Conservation (phyloP, 257 asterid genomes). For the Solanum virginianum region DNA sequence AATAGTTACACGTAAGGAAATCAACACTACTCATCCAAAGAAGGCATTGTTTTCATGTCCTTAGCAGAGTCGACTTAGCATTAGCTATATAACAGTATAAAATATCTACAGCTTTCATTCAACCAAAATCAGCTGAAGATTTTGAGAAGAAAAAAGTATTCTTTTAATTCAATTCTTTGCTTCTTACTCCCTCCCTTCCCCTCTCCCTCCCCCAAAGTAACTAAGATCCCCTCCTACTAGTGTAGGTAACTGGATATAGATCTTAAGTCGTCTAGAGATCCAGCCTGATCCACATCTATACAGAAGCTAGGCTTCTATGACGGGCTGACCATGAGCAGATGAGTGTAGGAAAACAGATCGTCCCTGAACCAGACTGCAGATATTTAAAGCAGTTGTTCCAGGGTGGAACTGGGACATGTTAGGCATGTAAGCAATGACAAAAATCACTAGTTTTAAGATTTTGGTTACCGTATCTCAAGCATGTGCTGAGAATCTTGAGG, state of each 20-base stretch:
- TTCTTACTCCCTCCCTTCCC: neutral
- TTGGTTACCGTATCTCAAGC: neutral
- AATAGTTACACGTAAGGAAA: neutral
- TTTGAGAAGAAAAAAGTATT: neutral
- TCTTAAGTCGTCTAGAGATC: too few species aligned
- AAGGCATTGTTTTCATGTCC: neutral
- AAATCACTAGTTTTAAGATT: neutral
- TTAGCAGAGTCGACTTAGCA: neutral
- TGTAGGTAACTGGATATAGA: neutral
- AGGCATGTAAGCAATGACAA: neutral
- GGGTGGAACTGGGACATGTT: neutral
- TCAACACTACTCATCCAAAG: neutral
- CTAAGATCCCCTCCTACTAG: neutral
- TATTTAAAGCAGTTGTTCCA: neutral
- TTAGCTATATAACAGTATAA: neutral
- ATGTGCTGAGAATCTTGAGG: neutral
- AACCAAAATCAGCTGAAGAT: neutral
- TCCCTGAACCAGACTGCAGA: too few species aligned
- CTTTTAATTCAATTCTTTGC: neutral
- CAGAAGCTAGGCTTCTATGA: too few species aligned
- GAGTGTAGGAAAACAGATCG: too few species aligned
- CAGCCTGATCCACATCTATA: too few species aligned
- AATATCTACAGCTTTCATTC: neutral
- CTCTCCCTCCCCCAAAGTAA: too few species aligned
- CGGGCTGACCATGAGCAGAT: too few species aligned